Percentiles rank a stretch among this genome's conserved stretches.
Evolutionary conservation across 2,329 filamentous ascomycete genomes (phyloP).

Genomic region (Talaromyces sp.): DNA sequence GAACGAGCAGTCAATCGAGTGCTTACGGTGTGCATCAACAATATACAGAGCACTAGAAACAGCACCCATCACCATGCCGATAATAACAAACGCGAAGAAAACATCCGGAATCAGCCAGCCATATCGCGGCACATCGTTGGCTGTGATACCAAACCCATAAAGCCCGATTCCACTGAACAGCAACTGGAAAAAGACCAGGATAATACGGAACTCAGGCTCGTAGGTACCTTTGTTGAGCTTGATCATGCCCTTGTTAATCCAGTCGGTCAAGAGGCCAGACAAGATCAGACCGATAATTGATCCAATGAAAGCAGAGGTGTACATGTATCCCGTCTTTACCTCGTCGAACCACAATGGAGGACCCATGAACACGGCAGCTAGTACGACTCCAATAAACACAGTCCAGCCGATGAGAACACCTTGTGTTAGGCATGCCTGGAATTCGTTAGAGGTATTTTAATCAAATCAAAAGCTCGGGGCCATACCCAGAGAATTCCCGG

Average conservation of each 20-base stretch:
- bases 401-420: conserved; percentile 93
- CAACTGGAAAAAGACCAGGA: conserved; percentile 77
- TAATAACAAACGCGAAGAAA: conserved; percentile 79
- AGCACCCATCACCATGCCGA: conserved; percentile 87
- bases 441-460: neutral
- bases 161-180: conserved; percentile 71
- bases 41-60: conserved; percentile 83
- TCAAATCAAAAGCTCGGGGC: conserved; percentile 20
- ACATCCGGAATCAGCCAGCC: conserved; percentile 69
- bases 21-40: conserved; percentile 82
- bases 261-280: conserved; percentile 70
- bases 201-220: conserved; percentile 83
- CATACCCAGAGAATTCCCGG: conserved; percentile 73
- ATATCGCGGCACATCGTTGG: conserved; percentile 56
- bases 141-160: conserved; percentile 77
- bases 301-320: conserved; percentile 79
- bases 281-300: conserved; percentile 71
- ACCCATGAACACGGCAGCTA: conserved; percentile 76
- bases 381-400: conserved; percentile 79
- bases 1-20: neutral
- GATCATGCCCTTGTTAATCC: conserved; percentile 64
- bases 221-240: conserved; percentile 73
- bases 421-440: conserved; percentile 64
- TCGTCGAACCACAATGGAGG: conserved; percentile 78
- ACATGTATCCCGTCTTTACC: conserved; percentile 77